Evolutionary conservation across 768 basidiomycete genomes (phyloP).

Genomic region (Lentinula sp.): DNA sequence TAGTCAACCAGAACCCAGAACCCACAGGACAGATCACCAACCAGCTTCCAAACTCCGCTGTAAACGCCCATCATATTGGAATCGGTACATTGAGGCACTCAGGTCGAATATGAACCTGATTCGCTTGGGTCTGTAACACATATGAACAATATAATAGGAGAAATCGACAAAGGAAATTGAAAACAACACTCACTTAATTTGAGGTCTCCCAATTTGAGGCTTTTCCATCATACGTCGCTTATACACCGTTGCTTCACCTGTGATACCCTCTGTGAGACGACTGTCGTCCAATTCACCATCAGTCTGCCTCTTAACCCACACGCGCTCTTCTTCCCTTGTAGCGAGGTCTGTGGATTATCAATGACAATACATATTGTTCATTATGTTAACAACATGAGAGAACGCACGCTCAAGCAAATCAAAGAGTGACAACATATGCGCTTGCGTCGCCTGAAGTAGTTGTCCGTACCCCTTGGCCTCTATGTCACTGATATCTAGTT

Average conservation of each 20-base stretch:
- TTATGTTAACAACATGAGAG: neutral
- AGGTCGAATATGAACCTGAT: conserved; percentile 67
- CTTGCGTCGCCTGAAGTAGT: conserved; percentile 47
- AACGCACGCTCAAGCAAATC: conserved; percentile 60
- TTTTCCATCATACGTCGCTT: conserved; percentile 67
- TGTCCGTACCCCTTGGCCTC: conserved; percentile 54
- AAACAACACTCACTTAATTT: conserved; percentile 47
- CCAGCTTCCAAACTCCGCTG: conserved; percentile 62
- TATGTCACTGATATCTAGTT: conserved; percentile 50
- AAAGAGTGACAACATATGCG: conserved; percentile 53
- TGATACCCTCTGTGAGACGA: conserved; percentile 59
- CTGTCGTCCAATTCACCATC: conserved; percentile 68
- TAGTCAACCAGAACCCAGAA: no score
- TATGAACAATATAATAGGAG: neutral
- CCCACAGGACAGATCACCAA: conserved; percentile 14
- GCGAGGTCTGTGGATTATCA: conserved; percentile 41
- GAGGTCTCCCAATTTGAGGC: conserved; percentile 60
- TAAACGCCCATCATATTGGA: conserved; percentile 66
- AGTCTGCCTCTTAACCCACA: conserved; percentile 67
- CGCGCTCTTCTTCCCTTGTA: conserved; percentile 62
- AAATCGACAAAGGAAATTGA: neutral
- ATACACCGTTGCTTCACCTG: conserved; percentile 65
- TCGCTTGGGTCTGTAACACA: conserved; percentile 48
- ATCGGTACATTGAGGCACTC: conserved; percentile 71
- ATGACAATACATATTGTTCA: neutral